Conservation (phyloP, 768 basidiomycete genomes). For the Mycena galericulata region DNA sequence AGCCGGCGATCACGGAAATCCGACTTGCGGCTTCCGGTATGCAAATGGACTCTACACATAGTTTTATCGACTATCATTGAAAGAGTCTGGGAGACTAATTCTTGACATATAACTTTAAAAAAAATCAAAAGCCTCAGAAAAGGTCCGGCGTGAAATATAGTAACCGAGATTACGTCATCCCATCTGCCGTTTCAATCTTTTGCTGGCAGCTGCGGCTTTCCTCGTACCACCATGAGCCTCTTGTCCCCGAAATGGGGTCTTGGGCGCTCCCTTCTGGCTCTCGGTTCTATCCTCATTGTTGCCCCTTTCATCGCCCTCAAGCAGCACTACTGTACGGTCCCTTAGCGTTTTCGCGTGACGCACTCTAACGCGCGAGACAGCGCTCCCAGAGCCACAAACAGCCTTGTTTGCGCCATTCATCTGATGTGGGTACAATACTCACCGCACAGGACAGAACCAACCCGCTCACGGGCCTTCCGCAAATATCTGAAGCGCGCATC, state of each 20-base stretch:
- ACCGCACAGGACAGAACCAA: constrained; percentile 49
- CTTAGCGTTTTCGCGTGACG: not conserved
- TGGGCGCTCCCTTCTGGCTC: constrained; percentile 63
- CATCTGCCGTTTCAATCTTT: constrained; percentile 4
- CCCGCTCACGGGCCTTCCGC: constrained; percentile 68
- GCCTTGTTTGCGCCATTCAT: constrained; percentile 56
- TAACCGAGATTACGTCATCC: not conserved
- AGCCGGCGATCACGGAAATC: no score
- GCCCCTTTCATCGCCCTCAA: constrained; percentile 60
- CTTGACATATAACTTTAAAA: no score
- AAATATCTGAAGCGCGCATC: constrained; percentile 79
- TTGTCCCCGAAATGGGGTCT: constrained; percentile 63
- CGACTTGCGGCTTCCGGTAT: no score
- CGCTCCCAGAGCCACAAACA: constrained; percentile 67
- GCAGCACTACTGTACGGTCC: constrained; percentile 61
- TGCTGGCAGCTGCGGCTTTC: not conserved
- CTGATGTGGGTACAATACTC: not conserved
- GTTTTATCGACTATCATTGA: no score
- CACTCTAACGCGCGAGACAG: constrained; percentile 46
- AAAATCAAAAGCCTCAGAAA: no score
- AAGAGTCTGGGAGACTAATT: no score
- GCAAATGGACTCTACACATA: no score
- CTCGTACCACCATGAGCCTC: constrained; percentile 34
- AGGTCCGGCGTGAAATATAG: no score
- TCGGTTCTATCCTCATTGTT: constrained; percentile 66